A percentile compares a stretch with the other conserved stretches of the same genome.
These are phyloP conservation scores for Komagataella pastoris DNA, from an alignment of 805 yeast genomes.

Conservation along the genomic window DNA sequence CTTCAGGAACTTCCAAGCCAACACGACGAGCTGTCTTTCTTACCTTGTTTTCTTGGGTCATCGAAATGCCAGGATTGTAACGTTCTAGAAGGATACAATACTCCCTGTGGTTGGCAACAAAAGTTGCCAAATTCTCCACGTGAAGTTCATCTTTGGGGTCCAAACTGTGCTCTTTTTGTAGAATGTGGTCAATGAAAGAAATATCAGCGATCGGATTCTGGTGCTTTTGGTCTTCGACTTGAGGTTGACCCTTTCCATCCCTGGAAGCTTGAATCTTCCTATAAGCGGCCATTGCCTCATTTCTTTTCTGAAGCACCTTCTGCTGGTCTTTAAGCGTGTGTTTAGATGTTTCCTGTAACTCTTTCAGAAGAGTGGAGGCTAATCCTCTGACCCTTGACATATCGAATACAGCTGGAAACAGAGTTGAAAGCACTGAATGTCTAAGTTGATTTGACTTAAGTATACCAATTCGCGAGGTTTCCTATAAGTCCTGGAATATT, in stretches of 20 bases:
- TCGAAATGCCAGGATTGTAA: constrained; percentile 73
- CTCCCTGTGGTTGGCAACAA: constrained; percentile 57
- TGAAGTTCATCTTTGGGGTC: constrained; percentile 19
- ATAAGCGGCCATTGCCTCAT: constrained; percentile 32
- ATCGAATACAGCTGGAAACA: not conserved
- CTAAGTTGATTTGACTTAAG: no score
- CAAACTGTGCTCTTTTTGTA: constrained; percentile 10
- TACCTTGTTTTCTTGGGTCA: constrained; percentile 69
- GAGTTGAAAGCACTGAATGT: not conserved
- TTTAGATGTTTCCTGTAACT: constrained; percentile 8
- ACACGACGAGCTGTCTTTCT: constrained; percentile 75
- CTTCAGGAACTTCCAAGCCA: constrained; percentile 61
- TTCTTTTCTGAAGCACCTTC: constrained; percentile 12
- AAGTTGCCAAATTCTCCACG: constrained; percentile 46
- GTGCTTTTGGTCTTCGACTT: not conserved
- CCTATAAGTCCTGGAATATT: not conserved
- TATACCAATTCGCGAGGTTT: not conserved
- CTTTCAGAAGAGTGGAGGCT: not conserved
- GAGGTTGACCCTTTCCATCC: constrained; percentile 16
- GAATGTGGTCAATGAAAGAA: constrained; percentile 13
- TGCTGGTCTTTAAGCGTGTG: constrained; percentile 20
- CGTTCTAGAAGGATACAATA: constrained; percentile 72
- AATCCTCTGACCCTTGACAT: not conserved
- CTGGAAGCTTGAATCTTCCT: constrained; percentile 30
- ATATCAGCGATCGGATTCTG: constrained; percentile 13